Conservation (phyloP, 257 asterid species). For the Petrea volubilis region DNA sequence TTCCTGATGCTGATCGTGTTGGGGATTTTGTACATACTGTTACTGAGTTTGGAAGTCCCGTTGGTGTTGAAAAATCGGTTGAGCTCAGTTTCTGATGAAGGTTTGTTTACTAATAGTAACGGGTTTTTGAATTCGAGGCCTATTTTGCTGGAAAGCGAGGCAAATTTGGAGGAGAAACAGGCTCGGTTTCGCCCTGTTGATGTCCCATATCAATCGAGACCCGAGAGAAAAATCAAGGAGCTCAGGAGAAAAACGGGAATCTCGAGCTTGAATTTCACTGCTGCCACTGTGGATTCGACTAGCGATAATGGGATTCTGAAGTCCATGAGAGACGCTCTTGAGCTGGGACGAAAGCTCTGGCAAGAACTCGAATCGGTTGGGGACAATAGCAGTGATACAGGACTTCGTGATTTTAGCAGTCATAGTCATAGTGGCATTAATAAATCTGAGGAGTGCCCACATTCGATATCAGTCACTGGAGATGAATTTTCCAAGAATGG, state of each 20-base stretch:
- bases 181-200: constrained; percentile 72
- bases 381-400: constrained; percentile 18
- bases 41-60: constrained; percentile 79
- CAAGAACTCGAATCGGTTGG: constrained; percentile 51
- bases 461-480: constrained; percentile 56
- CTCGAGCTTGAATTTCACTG: constrained; percentile 58
- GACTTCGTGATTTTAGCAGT: background rate
- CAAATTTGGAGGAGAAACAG: constrained; percentile 51
- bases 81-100: constrained; percentile 45
- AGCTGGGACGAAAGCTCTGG: constrained; percentile 73
- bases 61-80: constrained; percentile 62
- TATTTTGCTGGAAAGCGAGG: constrained; percentile 68
- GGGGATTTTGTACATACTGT: constrained; percentile 51
- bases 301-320: constrained; percentile 49
- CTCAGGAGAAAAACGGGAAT: constrained; percentile 22
- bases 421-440: constrained; percentile 10
- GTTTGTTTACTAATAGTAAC: constrained; percentile 28
- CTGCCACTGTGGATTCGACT: constrained; percentile 46
- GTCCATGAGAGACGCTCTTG: constrained; percentile 69
- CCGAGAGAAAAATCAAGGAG: constrained; percentile 39
- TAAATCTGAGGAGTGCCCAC: constrained; percentile 54
- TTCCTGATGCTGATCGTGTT: constrained; percentile 54
- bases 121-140: constrained; percentile 59
- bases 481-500: constrained; percentile 51
- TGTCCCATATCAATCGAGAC: constrained; percentile 38